Evolutionary conservation across 768 basidiomycete genomes (phyloP).

Genomic region (Auricularia sp.): DNA sequence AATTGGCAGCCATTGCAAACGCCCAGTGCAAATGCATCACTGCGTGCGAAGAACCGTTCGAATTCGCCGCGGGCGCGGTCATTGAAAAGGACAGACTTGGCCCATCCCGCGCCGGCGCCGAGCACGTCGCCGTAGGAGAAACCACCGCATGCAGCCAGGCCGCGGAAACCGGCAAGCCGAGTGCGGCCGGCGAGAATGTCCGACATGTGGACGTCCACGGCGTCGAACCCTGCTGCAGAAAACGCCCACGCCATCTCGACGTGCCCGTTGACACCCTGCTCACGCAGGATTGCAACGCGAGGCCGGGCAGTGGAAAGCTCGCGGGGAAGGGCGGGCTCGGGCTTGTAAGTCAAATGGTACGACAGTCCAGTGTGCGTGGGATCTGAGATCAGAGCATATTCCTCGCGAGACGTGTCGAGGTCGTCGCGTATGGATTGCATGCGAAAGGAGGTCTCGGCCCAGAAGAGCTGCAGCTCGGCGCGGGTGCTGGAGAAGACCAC

Average conservation of each 20-base stretch:
- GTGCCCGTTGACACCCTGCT: slow-evolving; percentile 98
- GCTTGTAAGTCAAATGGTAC: slow-evolving; percentile 61
- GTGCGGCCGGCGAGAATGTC: slow-evolving; percentile 73
- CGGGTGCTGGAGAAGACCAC: slow-evolving; percentile 59
- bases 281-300: slow-evolving; percentile 87
- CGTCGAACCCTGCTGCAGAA: slow-evolving; percentile 84
- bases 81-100: slow-evolving; percentile 87
- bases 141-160: slow-evolving; percentile 92
- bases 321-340: slow-evolving; percentile 18
- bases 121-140: slow-evolving; percentile 99
- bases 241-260: slow-evolving; percentile 99
- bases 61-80: slow-evolving; percentile 67
- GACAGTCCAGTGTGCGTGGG: slow-evolving; percentile 49
- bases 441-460: slow-evolving; percentile 90
- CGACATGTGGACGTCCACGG: slow-evolving; percentile 96
- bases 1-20: slow-evolving; percentile 99
- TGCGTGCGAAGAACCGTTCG: slow-evolving; percentile 63
- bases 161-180: slow-evolving; percentile 61
- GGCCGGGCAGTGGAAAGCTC: slow-evolving; percentile 45
- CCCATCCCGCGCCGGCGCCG: slow-evolving; percentile 97
- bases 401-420: slow-evolving; percentile 63
- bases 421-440: slow-evolving; percentile 90
- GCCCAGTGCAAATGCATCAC: slow-evolving; percentile 80
- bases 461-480: slow-evolving; percentile 63
- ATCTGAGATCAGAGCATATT: slow-evolving; percentile 67